Evolutionary conservation across 768 basidiomycete species (phyloP), one percentile per base, ranked within the genome.

Genomic region (Termitomyces sp.): DNA sequence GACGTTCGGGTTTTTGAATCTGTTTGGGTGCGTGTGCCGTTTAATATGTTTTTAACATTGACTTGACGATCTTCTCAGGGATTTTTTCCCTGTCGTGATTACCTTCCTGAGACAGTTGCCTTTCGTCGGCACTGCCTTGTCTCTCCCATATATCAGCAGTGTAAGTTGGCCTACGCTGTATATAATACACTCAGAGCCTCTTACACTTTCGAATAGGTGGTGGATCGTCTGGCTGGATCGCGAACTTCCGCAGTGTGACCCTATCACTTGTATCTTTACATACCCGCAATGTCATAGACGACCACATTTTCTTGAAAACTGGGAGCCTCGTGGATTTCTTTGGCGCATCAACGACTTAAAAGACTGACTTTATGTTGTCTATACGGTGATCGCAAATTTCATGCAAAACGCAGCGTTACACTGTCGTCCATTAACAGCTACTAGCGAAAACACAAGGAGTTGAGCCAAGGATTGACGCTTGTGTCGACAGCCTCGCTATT

Each of bases 1-100:
- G 74, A 93, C 88, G 7, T 94, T 98, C 69, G 97, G 97, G 19
- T 99, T 99, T 77, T 74, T 98, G 66, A 98, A 97, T 70, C 80
- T 99, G 42, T 99, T 99, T 68, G 96, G 96, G 96, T 98, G 68
- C 59, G 73, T 58, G 40, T 56, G 41, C 46, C 31, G 25, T 23
- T 58, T 37, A 7, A 45, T 45, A 29, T 31, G 17, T 54, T 19
- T 27, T 35, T n/a, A 27, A 27, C n/a, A 55, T 54, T 44, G 23
- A 59, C 49, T 16, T 38, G 40, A 53, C 47, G 35, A 27, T 32
- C 60, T 56, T 4, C 9, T 45, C 74, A 98, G 96, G 44, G 96
- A 98, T 74, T 99, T 99, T 80, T 98, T 98, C 84, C 97, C 97
- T 6, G 97, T 98, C 59, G 89, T 99, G 54, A 77, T 99, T 49